These are phyloP conservation scores for Chaetomium cochliodes DNA, from an alignment of 495 filamentous ascomycete genomes.

Conservation along the genomic window DNA sequence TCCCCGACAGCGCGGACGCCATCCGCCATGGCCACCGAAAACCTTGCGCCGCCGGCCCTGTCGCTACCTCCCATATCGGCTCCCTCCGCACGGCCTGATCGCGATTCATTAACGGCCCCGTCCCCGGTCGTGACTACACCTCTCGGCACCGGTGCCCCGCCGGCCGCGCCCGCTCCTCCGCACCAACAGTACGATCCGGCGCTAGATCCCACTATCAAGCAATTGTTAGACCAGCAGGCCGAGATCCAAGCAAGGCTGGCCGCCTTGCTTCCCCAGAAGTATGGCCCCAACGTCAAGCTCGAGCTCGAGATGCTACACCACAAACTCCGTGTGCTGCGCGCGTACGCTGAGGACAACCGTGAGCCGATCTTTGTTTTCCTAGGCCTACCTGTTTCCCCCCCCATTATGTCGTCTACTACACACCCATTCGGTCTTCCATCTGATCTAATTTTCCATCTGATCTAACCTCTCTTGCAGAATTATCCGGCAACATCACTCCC, in stretches of 20 bases:
- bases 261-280: slow-evolving; percentile 45
- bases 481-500: slow-evolving; percentile 43
- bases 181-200: slow-evolving; percentile 36
- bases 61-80: slow-evolving; percentile 24
- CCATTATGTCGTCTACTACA: slow-evolving; percentile 15
- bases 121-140: slow-evolving; percentile 25
- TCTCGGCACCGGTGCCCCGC: slow-evolving; percentile 16
- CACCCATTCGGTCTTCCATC: neutral
- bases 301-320: slow-evolving; percentile 51
- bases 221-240: slow-evolving; percentile 49
- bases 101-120: slow-evolving; percentile 32
- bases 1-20: neutral
- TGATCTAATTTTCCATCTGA: slow-evolving; percentile 34
- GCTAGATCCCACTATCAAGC: slow-evolving; percentile 47
- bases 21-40: slow-evolving; percentile 35
- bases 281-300: slow-evolving; percentile 44
- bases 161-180: slow-evolving; percentile 14
- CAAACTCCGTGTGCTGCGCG: slow-evolving; percentile 46
- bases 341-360: slow-evolving; percentile 47
- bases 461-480: slow-evolving; percentile 42
- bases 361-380: slow-evolving; percentile 30
- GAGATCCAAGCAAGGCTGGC: slow-evolving; percentile 51
- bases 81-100: slow-evolving; percentile 30
- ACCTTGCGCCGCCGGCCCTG: slow-evolving; percentile 27
- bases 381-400: neutral